Conservation (phyloP, 2,329 filamentous ascomycete genomes). For the Leptosphaerulina australis region DNA sequence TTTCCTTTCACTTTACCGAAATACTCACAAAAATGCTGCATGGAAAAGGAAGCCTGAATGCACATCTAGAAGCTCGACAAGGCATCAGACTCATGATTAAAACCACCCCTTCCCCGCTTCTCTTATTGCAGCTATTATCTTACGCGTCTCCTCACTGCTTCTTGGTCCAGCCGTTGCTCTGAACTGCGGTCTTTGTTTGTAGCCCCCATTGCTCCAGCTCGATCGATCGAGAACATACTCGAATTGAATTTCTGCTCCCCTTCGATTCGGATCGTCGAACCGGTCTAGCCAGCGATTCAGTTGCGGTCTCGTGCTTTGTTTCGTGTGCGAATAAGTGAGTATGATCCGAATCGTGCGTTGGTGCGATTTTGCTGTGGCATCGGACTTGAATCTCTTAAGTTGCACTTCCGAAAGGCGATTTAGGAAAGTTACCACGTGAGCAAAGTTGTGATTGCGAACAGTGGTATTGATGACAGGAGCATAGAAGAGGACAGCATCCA, state of each 20-base stretch:
- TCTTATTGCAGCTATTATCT: not conserved
- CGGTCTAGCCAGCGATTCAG: conserved; percentile 20
- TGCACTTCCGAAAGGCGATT: conserved; percentile 23
- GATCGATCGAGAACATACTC: conserved; percentile 6
- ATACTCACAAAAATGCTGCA: not conserved
- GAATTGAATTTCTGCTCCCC: conserved; percentile 16
- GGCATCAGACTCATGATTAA: not conserved
- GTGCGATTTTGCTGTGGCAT: not conserved
- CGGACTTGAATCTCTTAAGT: not conserved
- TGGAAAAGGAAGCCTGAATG: not conserved
- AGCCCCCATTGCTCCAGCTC: conserved; percentile 1
- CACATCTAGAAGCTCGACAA: not conserved
- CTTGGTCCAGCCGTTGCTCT: not conserved
- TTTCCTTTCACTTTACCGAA: too few relatives aligned
- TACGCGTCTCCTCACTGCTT: not conserved
- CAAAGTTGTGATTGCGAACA: conserved; percentile 27
- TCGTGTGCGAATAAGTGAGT: conserved; percentile 10
- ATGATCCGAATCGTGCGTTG: not conserved
- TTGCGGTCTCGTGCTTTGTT: conserved; percentile 13
- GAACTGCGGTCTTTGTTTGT: not conserved
- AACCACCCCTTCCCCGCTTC: not conserved
- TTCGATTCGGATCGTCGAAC: conserved; percentile 13
- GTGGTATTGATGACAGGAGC: conserved; percentile 20
- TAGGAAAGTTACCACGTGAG: conserved; percentile 24
- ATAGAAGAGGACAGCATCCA: conserved; percentile 22